Evolutionary conservation across 305 asterid species (phyloP).

Genomic region (Fraxinus velutina): DNA sequence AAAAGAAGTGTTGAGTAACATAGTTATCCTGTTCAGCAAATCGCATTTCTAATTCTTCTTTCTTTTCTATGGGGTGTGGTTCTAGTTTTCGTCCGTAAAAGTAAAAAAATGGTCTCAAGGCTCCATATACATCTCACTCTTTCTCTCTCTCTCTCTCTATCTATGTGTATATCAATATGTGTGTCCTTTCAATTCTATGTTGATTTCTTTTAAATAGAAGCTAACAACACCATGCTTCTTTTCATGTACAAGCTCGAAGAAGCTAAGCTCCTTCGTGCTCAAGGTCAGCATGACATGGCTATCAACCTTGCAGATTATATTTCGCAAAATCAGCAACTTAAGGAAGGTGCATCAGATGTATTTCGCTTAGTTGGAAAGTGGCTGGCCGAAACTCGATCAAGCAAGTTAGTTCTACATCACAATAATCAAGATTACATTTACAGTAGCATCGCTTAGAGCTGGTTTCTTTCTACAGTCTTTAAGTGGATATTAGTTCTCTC

Average conservation of each 20-base stretch:
- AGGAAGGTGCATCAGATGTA: slow-evolving; percentile 69
- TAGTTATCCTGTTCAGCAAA: not conserved
- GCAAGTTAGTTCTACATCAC: slow-evolving; percentile 63
- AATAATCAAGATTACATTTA: slow-evolving; percentile 12
- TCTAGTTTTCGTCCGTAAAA: slow-evolving; percentile 14
- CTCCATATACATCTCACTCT: not conserved
- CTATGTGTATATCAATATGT: not conserved
- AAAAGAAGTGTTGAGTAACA: not conserved
- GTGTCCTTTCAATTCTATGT: not conserved
- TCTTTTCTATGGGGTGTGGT: not conserved
- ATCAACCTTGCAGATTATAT: slow-evolving; percentile 86
- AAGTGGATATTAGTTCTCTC: slow-evolving; percentile 1
- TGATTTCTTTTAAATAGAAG: slow-evolving; percentile 18
- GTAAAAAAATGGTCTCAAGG: slow-evolving; percentile 11
- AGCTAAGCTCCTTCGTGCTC: slow-evolving; percentile 95
- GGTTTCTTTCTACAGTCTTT: slow-evolving; percentile 1
- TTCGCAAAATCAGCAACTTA: slow-evolving; percentile 56
- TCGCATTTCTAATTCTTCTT: not conserved
- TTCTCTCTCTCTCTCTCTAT: not conserved
- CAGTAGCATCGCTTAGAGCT: slow-evolving; percentile 5
- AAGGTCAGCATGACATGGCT: slow-evolving; percentile 95
- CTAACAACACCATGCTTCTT: slow-evolving; percentile 30
- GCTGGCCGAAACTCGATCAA: slow-evolving; percentile 92
- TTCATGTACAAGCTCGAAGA: slow-evolving; percentile 70
- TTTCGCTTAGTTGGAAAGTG: slow-evolving; percentile 92